Evolutionary conservation across 225 moss, liverwort and hornwort species (phyloP).

Genomic region (Bryum argenteum): DNA sequence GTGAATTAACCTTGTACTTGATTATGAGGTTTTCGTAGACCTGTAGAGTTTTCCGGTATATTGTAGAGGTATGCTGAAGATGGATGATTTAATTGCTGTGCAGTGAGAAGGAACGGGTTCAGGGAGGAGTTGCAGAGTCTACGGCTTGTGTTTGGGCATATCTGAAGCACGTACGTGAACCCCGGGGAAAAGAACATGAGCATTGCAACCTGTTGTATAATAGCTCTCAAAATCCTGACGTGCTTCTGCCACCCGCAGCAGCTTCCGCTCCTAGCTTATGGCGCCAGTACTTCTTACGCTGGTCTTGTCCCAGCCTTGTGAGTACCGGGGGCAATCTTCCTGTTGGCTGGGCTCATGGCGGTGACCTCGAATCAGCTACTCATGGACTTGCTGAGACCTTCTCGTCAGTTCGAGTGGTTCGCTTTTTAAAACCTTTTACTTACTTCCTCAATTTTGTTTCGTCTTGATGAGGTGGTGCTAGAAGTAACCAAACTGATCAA

Average conservation of each 20-base stretch:
- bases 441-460: neutral
- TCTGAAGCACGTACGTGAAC: constrained; percentile 65
- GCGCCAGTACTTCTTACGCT: constrained; percentile 91
- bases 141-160: constrained; percentile 80
- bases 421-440: constrained; percentile 5
- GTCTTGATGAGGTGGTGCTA: neutral
- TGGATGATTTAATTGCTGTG: constrained; percentile 35
- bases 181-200: constrained; percentile 73
- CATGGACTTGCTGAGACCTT: constrained; percentile 67
- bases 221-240: constrained; percentile 59
- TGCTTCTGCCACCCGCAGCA: constrained; percentile 90
- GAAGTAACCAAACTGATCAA: neutral
- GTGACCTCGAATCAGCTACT: constrained; percentile 84
- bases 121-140: constrained; percentile 63
- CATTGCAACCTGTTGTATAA: constrained; percentile 84
- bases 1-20: neutral
- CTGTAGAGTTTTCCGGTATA: constrained; percentile 9
- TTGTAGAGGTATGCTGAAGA: constrained; percentile 13
- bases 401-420: constrained; percentile 62
- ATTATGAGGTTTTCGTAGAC: constrained; percentile 1
- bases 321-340: constrained; percentile 71
- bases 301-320: constrained; percentile 84
- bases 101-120: constrained; percentile 93
- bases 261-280: constrained; percentile 87
- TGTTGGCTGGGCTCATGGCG: constrained; percentile 75